Percentiles rank a stretch among this genome's conserved stretches.
These are phyloP conservation scores for Multifurca ochricompacta DNA, from an alignment of 768 basidiomycete genomes.

Conservation along the genomic window DNA sequence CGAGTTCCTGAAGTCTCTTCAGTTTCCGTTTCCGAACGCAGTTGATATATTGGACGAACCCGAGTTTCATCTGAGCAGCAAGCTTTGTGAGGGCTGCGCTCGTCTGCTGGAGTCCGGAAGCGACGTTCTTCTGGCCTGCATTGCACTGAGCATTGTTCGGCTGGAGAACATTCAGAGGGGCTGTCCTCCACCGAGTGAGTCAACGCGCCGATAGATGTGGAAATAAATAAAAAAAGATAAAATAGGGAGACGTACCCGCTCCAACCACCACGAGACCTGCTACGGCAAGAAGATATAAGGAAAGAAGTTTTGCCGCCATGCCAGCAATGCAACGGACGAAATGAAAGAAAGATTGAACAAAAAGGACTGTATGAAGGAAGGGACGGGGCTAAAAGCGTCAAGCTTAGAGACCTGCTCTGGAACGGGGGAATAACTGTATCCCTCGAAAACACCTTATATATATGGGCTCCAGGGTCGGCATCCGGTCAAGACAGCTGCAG, in stretches of 20 bases:
- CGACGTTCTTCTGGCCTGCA: background rate
- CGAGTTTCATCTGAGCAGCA: background rate
- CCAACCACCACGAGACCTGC: conserved; percentile 1
- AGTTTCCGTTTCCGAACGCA: background rate
- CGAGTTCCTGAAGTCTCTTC: background rate
- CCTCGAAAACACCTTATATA: background rate
- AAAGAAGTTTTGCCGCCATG: conserved; percentile 11
- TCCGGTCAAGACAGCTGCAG: background rate
- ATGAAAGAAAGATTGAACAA: background rate
- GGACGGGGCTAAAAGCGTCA: background rate
- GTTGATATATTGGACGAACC: background rate
- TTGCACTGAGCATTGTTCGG: background rate
- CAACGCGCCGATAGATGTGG: background rate
- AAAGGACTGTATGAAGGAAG: background rate
- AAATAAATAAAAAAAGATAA: too few species aligned
- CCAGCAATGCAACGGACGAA: conserved; percentile 3
- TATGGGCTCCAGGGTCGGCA: background rate
- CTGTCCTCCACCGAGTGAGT: conserved; percentile 2
- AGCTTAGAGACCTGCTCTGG: conserved; percentile 13
- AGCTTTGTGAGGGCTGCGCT: background rate
- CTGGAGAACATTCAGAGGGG: background rate
- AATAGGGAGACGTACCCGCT: background rate
- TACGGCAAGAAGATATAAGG: conserved; percentile 3
- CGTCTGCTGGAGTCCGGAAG: background rate
- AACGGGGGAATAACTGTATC: background rate